Base-by-base conservation (phyloP, 1,284 basidiomycete genomes). In the Exsudoporus floridanus region DNA sequence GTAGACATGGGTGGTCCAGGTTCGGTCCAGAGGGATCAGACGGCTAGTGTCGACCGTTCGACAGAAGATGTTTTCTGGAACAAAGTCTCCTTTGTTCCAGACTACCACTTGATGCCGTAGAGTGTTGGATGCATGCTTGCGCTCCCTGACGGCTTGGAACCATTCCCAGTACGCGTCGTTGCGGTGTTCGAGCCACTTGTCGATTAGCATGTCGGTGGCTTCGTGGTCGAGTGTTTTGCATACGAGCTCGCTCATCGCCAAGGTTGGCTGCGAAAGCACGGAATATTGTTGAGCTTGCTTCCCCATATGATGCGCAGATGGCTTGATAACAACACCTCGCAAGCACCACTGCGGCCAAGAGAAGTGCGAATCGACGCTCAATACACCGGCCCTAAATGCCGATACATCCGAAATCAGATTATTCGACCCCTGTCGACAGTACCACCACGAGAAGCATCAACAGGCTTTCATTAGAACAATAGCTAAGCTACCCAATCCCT, bases 1-100 rank as follows among this genome's bases (percentile, higher is more conserved):
- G 63, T 84, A 88, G 36, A 88, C 82, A 70, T 88, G 84, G 7
- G 86, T 88, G 35, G 82, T 84, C 86, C 86, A 88, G 33, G 86
- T 86, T 53, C 86, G 77, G 75, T 88, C 85, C 58, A 88, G 79
- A 41, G 86, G 86, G 52, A 88, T 87, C 61, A 88, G 70, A 36
- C 86, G 80, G 44, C 83, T 80, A 0, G 86, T 88, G 65, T 88
- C 86, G 53, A 88, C 81, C 4, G 86, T 88, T 51, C 86, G 77
- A 60, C 82, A 84, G 61, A 88, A 88, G 56, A 88, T 77, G 64
- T 88, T 86, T 66, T 88, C 86, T 39, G 86, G 86, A 12, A 81
- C 77, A 56, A 88, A 88, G 37, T 83, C 82, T 31, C 86, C 86
- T 70, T 88, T 88, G 63, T 81, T 87, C 86, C 86, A 88, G 14